Evolutionary conservation across 805 yeast species (phyloP), one percentile per base, ranked within the genome.

Genomic region (Wickerhamomyces chambardii): DNA sequence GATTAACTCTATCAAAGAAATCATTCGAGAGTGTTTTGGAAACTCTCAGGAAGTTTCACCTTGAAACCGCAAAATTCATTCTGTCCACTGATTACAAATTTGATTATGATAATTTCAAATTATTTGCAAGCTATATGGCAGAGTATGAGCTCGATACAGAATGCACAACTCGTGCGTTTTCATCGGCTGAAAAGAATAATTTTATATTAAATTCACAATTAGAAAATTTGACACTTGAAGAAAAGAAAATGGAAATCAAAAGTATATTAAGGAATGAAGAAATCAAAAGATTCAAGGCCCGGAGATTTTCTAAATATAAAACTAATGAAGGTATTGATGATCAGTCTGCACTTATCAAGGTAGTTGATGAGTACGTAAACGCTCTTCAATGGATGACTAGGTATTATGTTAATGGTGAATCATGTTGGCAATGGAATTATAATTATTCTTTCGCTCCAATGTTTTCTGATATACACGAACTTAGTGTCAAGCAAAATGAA

Each of bases 351-450:
- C 61, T 85, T 41, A 52, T 53, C 10, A 75, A 72, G 9, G 57
- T 85, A 36, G 68, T 86, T 6, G 70, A 72, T 43, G 84, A 83
- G 47, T 90, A 86, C 51, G 62, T 89, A 22, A 90, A 84, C 54
- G 97, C 97, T 35, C 65, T 92, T 41, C 95, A 86, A 59, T 90
- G 97, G 97, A 95, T 90, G 4, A 64, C 85, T 56, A 75, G 71
- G 48, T 90, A 90, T 61, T 90, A 90, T 56, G 82, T 83, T 48
- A 68, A 70, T 42, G 95, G 95, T 14, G 75, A 81, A 45, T 79
- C 81, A 15, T 82, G 95, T 3, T 84, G 95, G 94, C 76, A 79
- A 31, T 90, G 96, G 95, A 82, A 67, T 49, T 92, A 72, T 55
- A 70, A 65, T 36, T 80, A 83, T 56, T 94, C 84, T 50, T 86